Evolutionary conservation across 192 early-diverging fungal genomes (phyloP).

Genomic region (Linnemannia hyalina): DNA sequence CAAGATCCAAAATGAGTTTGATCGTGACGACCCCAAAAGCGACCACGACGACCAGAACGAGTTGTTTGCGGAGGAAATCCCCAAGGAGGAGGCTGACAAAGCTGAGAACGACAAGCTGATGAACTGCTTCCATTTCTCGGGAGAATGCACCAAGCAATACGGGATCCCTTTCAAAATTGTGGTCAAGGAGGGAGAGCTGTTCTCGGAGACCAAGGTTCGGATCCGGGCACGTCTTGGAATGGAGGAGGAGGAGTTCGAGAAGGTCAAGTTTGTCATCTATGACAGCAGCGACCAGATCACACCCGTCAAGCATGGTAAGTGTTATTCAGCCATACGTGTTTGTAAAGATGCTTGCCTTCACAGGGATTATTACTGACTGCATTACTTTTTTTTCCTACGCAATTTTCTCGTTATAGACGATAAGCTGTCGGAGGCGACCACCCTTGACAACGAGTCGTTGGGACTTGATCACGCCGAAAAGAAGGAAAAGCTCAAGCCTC

Average conservation of each 20-base stretch:
- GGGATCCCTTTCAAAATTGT: constrained; percentile 89
- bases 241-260: constrained; percentile 86
- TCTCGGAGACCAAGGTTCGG: constrained; percentile 79
- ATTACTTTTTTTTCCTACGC: neutral
- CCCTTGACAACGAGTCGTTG: neutral
- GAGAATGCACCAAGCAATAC: constrained; percentile 76
- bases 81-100: constrained; percentile 59
- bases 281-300: constrained; percentile 5
- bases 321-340: neutral
- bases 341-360: neutral
- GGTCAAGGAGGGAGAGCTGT: constrained; percentile 71
- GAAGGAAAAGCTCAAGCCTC: neutral
- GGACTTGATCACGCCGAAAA: neutral
- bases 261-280: constrained; percentile 66
- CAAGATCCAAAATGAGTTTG: constrained; percentile 63
- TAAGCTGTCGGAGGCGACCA: neutral
- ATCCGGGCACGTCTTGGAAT: constrained; percentile 79
- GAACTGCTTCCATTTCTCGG: constrained; percentile 83
- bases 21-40: constrained; percentile 59
- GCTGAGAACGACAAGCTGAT: constrained; percentile 61
- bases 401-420: neutral
- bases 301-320: constrained; percentile 42
- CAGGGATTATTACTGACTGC: neutral
- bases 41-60: constrained; percentile 56
- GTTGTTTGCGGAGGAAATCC: constrained; percentile 74